A percentile compares a stretch with the other conserved stretches of the same genome.
Evolutionary conservation across 768 basidiomycete genomes (phyloP).

Genomic region (Boletus insuetus): DNA sequence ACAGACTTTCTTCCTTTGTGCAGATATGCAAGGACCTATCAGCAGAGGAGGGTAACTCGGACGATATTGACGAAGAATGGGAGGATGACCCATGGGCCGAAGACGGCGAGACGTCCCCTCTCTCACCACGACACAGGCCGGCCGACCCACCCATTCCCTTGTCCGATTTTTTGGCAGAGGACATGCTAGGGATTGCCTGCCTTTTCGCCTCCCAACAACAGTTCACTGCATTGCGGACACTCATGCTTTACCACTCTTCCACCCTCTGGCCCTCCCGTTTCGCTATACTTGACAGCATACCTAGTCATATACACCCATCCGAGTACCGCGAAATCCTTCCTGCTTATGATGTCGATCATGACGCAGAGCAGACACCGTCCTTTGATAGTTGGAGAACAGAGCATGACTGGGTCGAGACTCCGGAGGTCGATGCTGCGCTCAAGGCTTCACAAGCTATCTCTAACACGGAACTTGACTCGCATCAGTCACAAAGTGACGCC

Average conservation of each 20-base stretch:
- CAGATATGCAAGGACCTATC: conserved; percentile 51
- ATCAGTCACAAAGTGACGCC: conserved; percentile 9
- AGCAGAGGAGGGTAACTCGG: conserved; percentile 22
- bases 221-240: conserved; percentile 53
- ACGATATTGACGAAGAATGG: conserved; percentile 44
- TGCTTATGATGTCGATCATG: conserved; percentile 46
- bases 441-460: conserved; percentile 22
- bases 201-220: conserved; percentile 62
- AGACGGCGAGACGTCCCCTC: conserved; percentile 30
- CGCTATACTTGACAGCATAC: conserved; percentile 67
- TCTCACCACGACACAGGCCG: conserved; percentile 17
- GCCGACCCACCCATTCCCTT: conserved; percentile 50
- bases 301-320: conserved; percentile 67
- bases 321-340: conserved; percentile 65
- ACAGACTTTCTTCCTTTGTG: conserved; percentile 70
- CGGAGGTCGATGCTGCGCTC: conserved; percentile 43
- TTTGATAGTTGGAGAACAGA: conserved; percentile 48
- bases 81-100: conserved; percentile 69
- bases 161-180: conserved; percentile 57
- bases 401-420: conserved; percentile 58
- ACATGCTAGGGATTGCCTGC: conserved; percentile 58
- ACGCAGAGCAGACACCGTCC: conserved; percentile 39
- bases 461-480: conserved; percentile 8
- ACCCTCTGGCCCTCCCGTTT: conserved; percentile 69
- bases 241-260: conserved; percentile 56